Percentiles rank a stretch among this genome's conserved stretches.
Evolutionary conservation across 768 basidiomycete genomes (phyloP).

Genomic region (Phanerochaete carnosa): DNA sequence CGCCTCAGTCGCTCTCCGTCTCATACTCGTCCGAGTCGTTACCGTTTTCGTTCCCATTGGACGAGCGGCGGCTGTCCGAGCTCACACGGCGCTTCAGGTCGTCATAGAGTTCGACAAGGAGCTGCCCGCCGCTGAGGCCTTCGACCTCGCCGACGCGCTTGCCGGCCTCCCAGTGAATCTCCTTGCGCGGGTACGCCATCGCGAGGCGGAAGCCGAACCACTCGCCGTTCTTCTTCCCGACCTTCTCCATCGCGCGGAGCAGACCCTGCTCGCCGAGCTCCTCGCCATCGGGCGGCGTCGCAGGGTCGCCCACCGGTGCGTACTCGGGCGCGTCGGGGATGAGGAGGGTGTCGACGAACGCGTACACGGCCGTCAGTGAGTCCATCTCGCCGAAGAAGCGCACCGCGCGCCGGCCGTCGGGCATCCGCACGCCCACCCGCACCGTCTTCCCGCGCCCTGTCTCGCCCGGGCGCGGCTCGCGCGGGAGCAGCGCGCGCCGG

Average conservation of each 20-base stretch:
- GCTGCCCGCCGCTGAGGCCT: conserved; percentile 54
- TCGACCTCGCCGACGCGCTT: conserved; percentile 42
- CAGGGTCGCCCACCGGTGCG: conserved; percentile 38
- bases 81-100: conserved; percentile 19
- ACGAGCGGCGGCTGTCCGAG: background rate
- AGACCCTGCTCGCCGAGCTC: conserved; percentile 28
- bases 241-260: conserved; percentile 31
- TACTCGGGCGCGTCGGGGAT: conserved; percentile 36
- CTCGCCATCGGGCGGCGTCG: conserved; percentile 35
- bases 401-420: conserved; percentile 48
- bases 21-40: conserved; percentile 53
- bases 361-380: conserved; percentile 63
- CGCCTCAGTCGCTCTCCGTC: conserved; percentile 36
- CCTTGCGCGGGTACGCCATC: conserved; percentile 66
- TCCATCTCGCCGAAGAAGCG: conserved; percentile 48
- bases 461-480: conserved; percentile 28
- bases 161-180: conserved; percentile 47
- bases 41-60: conserved; percentile 20
- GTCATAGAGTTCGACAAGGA: conserved; percentile 54
- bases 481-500: conserved; percentile 42
- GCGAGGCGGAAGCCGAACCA: conserved; percentile 78
- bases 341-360: conserved; percentile 64
- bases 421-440: conserved; percentile 57
- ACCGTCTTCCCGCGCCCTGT: conserved; percentile 35
- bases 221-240: conserved; percentile 23